Base-by-base conservation (phyloP, 2,329 filamentous ascomycete genomes). In the Pyrenophora graminea region DNA sequence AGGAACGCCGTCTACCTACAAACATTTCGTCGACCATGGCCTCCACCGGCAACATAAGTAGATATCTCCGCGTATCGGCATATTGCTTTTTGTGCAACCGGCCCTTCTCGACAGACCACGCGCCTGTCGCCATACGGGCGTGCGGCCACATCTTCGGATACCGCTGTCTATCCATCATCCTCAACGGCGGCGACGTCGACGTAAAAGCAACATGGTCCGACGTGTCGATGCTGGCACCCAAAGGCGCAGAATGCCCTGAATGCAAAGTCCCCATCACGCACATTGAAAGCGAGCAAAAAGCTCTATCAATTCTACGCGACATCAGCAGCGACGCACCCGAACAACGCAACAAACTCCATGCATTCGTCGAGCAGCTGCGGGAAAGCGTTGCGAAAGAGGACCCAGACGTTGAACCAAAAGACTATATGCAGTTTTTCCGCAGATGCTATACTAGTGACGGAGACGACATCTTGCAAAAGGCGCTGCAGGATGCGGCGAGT, bases 361-460 rank as follows among this genome's bases (percentile, higher is more conserved):
- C 18, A 30, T 47, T 47, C 18, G 30, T 39, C 25, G 45, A 48
- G 19, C 45, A 42, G 19, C 39, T 42, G 31, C 45, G 45, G 21
- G 32, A 42, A 19, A 48, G 38, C 32, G 31, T 48, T 18, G 45
- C 39, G 15, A 19, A 40, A 3, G 37, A 32, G 8, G 39, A 42
- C 25, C 32, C 33, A 10, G 32, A 42, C 17, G 17, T 48, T 12
- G 32, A 32, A 4, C 38, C 19, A 12, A 15, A 48, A 4, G 36
- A 48, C 45, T 30, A 10, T 13, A 36, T 48, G 23, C 45, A 43
- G 15, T 43, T 48, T 19, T 48, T 48, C 17, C 37, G 30, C 8
- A 41, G 32, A 43, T 43, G 45, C 45, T 48, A 48, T 13, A 43
- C 32, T 13, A 48, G 33, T 39, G 45, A 48, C 17, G 45, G 39